Conservation (phyloP, 768 basidiomycete species). For the Auricularia sp. region DNA sequence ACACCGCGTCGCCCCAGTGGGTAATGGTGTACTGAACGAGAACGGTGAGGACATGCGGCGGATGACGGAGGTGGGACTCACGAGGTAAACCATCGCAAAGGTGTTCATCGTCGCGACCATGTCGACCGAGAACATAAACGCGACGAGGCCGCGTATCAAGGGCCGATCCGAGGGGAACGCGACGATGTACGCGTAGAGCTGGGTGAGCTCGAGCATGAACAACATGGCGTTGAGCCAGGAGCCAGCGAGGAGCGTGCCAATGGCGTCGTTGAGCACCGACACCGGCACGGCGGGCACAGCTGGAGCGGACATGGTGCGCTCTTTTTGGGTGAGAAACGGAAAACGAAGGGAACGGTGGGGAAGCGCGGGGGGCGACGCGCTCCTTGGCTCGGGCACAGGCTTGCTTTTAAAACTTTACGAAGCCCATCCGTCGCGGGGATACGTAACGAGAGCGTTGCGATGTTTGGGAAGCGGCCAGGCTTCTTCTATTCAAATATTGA, state of each 20-base stretch:
- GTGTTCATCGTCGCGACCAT: background rate
- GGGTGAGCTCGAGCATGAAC: background rate
- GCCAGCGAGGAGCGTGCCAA: background rate
- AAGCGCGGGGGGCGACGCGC: too few relatives aligned
- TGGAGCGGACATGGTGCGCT: background rate
- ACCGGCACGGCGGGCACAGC: background rate
- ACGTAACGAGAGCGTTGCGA: too few relatives aligned
- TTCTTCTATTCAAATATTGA: too few relatives aligned
- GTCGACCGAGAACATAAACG: background rate
- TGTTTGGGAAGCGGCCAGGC: too few relatives aligned
- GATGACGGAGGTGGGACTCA: background rate
- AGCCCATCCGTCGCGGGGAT: too few relatives aligned
- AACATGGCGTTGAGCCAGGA: background rate
- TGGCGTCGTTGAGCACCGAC: background rate
- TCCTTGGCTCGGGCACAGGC: too few relatives aligned
- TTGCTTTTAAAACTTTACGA: too few relatives aligned
- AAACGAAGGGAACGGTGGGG: too few relatives aligned
- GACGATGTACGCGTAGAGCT: background rate
- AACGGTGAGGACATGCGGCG: too few relatives aligned
- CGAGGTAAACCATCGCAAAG: background rate
- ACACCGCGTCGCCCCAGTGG: background rate
- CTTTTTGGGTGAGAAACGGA: background rate
- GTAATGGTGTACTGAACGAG: background rate
- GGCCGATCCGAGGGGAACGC: background rate
- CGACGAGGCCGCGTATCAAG: background rate